phyloP scores from a whole-genome alignment of 805 yeast genomes.

The Grigorovia yakushimaensis region DNA sequence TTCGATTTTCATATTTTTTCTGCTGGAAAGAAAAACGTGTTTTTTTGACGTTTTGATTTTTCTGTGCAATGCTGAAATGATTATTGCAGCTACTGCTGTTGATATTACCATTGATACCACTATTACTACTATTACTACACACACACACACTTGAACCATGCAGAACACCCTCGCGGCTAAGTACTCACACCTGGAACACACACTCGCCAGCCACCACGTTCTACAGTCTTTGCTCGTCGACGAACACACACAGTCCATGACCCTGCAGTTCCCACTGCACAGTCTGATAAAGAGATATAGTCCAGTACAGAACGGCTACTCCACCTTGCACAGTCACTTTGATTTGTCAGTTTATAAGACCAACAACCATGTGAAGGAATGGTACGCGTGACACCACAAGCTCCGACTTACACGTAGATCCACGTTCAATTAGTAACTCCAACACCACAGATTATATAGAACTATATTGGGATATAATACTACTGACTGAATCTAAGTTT shows the following conservation, averaged over 20 bases:
- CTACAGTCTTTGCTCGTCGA: not conserved
- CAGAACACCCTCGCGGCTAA: not conserved
- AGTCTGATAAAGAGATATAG: slow-evolving; percentile 2
- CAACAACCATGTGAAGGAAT: slow-evolving; percentile 18
- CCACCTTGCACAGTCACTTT: not conserved
- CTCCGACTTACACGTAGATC: too few relatives aligned
- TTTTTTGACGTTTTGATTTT: too few relatives aligned
- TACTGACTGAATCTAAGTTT: slow-evolving; percentile 22
- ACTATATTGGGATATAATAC: slow-evolving; percentile 26
- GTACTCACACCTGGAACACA: not conserved
- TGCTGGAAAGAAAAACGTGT: too few relatives aligned
- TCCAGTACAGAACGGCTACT: not conserved
- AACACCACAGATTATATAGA: too few relatives aligned
- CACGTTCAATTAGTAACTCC: too few relatives aligned
- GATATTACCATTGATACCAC: not conserved
- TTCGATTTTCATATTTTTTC: too few relatives aligned
- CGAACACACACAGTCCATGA: not conserved
- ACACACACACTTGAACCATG: not conserved
- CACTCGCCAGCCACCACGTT: not conserved
- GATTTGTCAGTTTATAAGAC: slow-evolving; percentile 1
- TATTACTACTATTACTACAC: not conserved
- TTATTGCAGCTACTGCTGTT: too few relatives aligned
- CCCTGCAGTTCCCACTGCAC: slow-evolving; percentile 18
- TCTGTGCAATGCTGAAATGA: too few relatives aligned
- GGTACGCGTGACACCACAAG: slow-evolving; percentile 28